Evolutionary conservation across 345 rosid species (phyloP).

Genomic region (Eutrema japonicum): DNA sequence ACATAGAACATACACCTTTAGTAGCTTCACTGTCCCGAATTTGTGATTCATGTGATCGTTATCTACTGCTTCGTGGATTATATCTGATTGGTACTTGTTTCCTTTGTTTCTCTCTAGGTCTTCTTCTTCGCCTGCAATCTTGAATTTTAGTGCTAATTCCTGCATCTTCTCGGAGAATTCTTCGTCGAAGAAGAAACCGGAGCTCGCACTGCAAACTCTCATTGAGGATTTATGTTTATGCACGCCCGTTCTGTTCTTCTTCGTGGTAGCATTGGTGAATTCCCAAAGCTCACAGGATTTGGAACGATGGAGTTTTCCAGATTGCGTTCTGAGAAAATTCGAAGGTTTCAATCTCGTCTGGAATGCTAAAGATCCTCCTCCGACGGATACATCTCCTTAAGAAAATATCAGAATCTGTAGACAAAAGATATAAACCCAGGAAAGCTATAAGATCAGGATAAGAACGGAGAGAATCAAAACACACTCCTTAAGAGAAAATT

Average conservation of each 20-base stretch:
- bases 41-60: too few species aligned
- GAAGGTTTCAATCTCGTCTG: constrained; percentile 30
- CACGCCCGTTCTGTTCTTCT: background rate
- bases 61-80: background rate
- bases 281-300: constrained; percentile 40
- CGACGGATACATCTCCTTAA: constrained; percentile 15
- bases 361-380: constrained; percentile 31
- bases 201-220: constrained; percentile 44
- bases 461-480: background rate
- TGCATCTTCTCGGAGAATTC: constrained; percentile 41
- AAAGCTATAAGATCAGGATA: background rate
- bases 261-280: background rate
- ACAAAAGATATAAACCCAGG: background rate
- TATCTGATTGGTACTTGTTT: constrained; percentile 24
- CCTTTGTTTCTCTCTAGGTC: constrained; percentile 15
- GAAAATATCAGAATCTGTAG: constrained; percentile 4
- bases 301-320: constrained; percentile 40
- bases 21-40: constrained; percentile 28
- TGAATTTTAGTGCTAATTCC: constrained; percentile 35
- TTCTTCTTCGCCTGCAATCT: constrained; percentile 23
- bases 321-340: constrained; percentile 34
- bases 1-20: constrained; percentile 35
- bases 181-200: constrained; percentile 41
- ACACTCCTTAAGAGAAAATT: background rate
- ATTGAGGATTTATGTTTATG: constrained; percentile 18